Percentiles rank a stretch among this genome's conserved stretches.
Evolutionary conservation across 805 yeast species (phyloP).

Genomic region (Pichia ethanolica): DNA sequence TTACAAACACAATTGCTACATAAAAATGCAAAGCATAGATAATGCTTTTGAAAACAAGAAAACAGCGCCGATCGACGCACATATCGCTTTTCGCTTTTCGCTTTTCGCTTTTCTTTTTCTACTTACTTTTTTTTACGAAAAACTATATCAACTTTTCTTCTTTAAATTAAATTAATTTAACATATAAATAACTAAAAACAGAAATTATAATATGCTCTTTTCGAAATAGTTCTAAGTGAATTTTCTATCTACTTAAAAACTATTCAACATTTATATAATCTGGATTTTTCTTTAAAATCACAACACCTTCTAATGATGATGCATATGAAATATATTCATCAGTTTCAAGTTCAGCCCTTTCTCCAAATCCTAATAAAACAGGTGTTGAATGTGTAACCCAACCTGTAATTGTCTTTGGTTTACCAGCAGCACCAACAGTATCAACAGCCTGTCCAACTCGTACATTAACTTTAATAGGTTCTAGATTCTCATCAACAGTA

Average conservation of each 20-base stretch:
- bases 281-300: constrained; percentile 84
- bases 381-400: constrained; percentile 99
- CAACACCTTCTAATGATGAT: constrained; percentile 84
- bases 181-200: too few relatives aligned
- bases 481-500: constrained; percentile 84
- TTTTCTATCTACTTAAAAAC: background rate
- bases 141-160: too few relatives aligned
- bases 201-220: too few relatives aligned
- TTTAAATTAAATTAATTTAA: too few relatives aligned
- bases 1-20: background rate
- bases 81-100: too few relatives aligned
- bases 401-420: constrained; percentile 97
- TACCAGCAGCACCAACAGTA: constrained; percentile 98
- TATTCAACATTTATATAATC: constrained; percentile 49
- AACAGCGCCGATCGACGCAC: too few relatives aligned
- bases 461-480: constrained; percentile 91
- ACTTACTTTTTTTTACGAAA: background rate
- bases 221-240: background rate
- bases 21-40: background rate
- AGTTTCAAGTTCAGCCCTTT: constrained; percentile 93
- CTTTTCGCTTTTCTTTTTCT: background rate
- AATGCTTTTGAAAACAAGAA: background rate
- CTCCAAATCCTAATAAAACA: constrained; percentile 86
- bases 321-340: constrained; percentile 85
- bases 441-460: constrained; percentile 99